Evolutionary conservation across 192 early-diverging fungal genomes (phyloP), one percentile per base, ranked within the genome.

Genomic region (Phycomyces blakesleeanus): DNA sequence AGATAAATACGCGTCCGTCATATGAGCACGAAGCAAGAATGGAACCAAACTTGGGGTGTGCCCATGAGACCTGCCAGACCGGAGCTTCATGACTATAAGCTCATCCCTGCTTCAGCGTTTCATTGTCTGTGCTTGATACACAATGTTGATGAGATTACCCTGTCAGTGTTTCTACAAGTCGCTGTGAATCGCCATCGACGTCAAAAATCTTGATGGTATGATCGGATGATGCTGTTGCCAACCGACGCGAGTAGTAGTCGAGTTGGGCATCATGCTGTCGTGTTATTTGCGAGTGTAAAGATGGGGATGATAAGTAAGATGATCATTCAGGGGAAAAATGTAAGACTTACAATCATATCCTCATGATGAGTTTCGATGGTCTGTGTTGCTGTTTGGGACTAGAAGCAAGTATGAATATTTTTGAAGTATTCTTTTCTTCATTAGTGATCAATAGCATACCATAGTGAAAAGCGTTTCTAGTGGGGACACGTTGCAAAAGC

Each of bases 21-120:
- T 97, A 97, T 18, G 93, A 92, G 75, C 94, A 97, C 22, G 94
- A 96, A 15, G 97, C 97, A 20, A 99, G 78, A 44, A 99, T 89
- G 67, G 80, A 89, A 52, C 96, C 96, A 79, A 92, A 99, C 75
- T 96, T 96, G 42, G 97, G 97, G 69, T 99, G 97, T 14, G 96
- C 95, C 97, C 97, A 99, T 16, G 94, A 82, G 21, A 99, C 91
- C 71, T 96, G 95, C 97, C 97, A 99, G n/a, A 99, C 96, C 3
- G 97, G 97, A 21, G 95, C 96, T 51, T 91, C 88, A 73, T 99
- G 96, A 38, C 91, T 94, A 74, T 61, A 78, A 18, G 51, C 39
- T 16, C n/a, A 57, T 47, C 44, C 44, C 44, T 47, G 44, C 44
- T 47, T 47, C 44, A 47, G 44, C 44, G 44, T n/a, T 47, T 47